Conservation (phyloP, 2,329 filamentous ascomycete genomes). For the Lomentospora prolificans region DNA sequence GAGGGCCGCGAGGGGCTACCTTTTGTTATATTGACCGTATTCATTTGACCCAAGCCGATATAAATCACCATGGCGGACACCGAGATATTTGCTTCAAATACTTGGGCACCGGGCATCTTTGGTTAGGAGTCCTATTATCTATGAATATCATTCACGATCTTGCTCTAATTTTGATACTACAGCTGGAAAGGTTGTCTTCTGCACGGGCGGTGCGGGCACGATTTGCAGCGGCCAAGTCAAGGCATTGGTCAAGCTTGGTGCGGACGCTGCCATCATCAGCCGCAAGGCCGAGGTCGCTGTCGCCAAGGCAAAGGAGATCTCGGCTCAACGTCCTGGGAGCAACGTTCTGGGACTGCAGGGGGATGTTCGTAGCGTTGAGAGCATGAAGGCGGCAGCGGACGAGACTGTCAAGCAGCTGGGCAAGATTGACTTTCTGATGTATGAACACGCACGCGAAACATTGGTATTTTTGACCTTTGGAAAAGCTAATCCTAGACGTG, state of each 20-base stretch:
- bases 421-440: conserved; percentile 3
- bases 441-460: not conserved
- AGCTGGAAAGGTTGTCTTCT: not conserved
- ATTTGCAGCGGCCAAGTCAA: not conserved
- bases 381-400: not conserved
- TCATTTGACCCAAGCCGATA: no score
- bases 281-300: not conserved
- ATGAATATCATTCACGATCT: no score
- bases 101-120: not conserved
- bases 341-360: not conserved
- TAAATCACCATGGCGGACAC: no score
- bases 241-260: conserved; percentile 1
- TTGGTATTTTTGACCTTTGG: not conserved
- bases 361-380: not conserved
- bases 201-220: not conserved
- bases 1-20: no score
- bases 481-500: no score
- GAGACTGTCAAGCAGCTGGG: conserved; percentile 1
- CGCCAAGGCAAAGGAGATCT: not conserved
- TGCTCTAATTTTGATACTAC: no score
- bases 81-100: not conserved
- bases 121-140: not conserved
- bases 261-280: not conserved
- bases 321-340: not conserved
- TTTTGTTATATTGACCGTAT: no score